These are phyloP conservation scores for Fusarium udum DNA, from an alignment of 2,329 filamentous ascomycete species.

Conservation along the genomic window DNA sequence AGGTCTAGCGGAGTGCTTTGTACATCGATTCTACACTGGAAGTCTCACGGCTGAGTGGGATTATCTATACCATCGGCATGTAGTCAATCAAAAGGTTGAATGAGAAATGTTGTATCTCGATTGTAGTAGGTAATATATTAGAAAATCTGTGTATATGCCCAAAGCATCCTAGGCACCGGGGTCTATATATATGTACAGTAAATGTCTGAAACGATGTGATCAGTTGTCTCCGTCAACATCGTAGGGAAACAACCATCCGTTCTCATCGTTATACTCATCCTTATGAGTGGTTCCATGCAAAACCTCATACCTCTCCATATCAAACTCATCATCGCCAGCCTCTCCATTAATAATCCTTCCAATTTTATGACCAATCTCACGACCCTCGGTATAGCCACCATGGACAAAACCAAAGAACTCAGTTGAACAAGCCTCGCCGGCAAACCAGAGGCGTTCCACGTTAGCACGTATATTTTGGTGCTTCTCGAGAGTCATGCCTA, in stretches of 20 bases:
- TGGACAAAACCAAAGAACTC: not conserved
- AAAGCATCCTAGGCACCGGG: not conserved
- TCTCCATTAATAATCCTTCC: not conserved
- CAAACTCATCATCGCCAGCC: not conserved
- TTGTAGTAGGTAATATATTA: not conserved
- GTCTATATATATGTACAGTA: not conserved
- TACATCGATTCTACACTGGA: not conserved
- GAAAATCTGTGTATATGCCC: not conserved
- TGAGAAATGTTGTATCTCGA: accelerated
- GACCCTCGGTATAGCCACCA: not conserved
- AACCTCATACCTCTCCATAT: not conserved
- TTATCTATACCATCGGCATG: not conserved
- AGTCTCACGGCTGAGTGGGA: not conserved
- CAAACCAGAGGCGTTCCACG: not conserved
- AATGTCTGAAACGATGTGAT: not conserved
- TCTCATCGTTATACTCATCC: not conserved
- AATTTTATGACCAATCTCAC: not conserved
- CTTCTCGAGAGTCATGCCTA: not conserved
- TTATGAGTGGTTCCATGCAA: not conserved
- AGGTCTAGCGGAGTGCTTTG: not conserved
- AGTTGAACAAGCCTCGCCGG: not conserved
- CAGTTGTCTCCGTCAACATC: not conserved
- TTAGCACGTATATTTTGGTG: not conserved
- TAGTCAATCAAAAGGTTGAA: too few relatives aligned
- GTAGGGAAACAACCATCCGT: not conserved